Evolutionary conservation across 768 basidiomycete genomes (phyloP).

Genomic region (Exsudoporus frostii): DNA sequence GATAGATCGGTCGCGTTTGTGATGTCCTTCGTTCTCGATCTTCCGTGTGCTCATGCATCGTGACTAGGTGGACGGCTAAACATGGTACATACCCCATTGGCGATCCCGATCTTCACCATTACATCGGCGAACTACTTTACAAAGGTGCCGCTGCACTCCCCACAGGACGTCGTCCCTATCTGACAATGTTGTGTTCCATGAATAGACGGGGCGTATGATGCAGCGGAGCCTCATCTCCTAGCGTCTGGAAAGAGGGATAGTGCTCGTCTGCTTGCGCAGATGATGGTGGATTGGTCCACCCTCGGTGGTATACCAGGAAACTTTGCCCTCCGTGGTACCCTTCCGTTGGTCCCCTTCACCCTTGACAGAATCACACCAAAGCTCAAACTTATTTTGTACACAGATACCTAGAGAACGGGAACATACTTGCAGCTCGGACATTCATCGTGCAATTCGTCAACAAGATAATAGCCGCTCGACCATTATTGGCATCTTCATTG

Average conservation of each 20-base stretch:
- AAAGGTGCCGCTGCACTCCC: constrained; percentile 54
- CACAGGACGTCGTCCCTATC: not conserved
- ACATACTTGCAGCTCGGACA: constrained; percentile 89
- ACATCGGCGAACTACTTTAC: constrained; percentile 83
- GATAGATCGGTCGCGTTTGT: constrained; percentile 81
- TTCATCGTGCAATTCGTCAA: constrained; percentile 82
- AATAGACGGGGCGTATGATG: constrained; percentile 69
- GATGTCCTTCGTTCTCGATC: constrained; percentile 7
- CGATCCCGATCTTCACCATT: constrained; percentile 85
- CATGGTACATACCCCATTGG: constrained; percentile 78
- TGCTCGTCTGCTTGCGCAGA: constrained; percentile 78
- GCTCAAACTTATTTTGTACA: constrained; percentile 3
- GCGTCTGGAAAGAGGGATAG: constrained; percentile 88
- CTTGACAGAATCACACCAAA: not conserved
- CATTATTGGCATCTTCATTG: constrained; percentile 40
- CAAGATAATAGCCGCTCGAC: constrained; percentile 50
- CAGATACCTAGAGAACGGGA: constrained; percentile 81
- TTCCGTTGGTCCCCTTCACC: constrained; percentile 59
- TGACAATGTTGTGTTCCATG: not conserved
- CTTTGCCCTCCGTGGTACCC: constrained; percentile 80
- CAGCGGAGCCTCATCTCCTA: constrained; percentile 80
- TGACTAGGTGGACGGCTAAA: constrained; percentile 79
- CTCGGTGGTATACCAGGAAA: constrained; percentile 52
- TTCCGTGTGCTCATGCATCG: constrained; percentile 16
- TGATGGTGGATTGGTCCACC: constrained; percentile 81